These are phyloP conservation scores for Caryopteris hybrid DNA, from an alignment of 305 asterid species.

Conservation along the genomic window DNA sequence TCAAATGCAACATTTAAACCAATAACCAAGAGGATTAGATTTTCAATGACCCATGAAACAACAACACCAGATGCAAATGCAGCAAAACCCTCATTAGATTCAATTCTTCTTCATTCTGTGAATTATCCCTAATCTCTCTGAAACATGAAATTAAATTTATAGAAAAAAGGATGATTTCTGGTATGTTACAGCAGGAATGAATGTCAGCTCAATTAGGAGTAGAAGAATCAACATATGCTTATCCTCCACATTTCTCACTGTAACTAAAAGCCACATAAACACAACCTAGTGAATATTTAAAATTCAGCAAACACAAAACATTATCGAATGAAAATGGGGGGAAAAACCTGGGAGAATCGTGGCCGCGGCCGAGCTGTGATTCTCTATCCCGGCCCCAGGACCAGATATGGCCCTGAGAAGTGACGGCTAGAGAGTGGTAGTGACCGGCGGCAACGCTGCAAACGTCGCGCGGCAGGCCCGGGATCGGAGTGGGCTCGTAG, in stretches of 20 bases:
- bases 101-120: no score
- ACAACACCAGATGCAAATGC: neutral
- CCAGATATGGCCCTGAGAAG: constrained; percentile 74
- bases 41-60: neutral
- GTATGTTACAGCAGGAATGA: neutral
- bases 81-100: no score
- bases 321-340: neutral
- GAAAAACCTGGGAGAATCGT: constrained; percentile 54
- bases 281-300: neutral
- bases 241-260: neutral
- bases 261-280: neutral
- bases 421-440: constrained; percentile 90
- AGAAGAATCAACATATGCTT: neutral
- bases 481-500: constrained; percentile 81
- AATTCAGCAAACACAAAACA: neutral
- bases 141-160: neutral
- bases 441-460: constrained; percentile 76
- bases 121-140: no score
- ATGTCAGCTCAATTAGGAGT: neutral
- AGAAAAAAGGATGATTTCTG: neutral
- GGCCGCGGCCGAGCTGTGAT: constrained; percentile 69
- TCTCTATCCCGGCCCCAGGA: constrained; percentile 90
- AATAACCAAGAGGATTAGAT: neutral
- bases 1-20: neutral
- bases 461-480: constrained; percentile 63